phyloP scores from a whole-genome alignment of 1,284 basidiomycete species.

The Schizophyllum commune region DNA sequence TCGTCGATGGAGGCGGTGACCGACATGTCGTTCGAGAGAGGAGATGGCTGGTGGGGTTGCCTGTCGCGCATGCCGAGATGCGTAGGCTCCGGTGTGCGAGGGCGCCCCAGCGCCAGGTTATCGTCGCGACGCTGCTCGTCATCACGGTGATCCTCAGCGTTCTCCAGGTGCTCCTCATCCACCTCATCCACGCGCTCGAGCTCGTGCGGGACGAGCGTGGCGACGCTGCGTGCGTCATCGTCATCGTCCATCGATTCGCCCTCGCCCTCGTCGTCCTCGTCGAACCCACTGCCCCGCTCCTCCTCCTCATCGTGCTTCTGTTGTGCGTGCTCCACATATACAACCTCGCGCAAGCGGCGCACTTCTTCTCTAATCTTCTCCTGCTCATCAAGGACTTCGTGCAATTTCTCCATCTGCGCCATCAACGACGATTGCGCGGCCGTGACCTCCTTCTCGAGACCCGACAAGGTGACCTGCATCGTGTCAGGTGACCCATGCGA shows the following conservation, averaged over 20 bases:
- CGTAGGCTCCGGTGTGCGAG: slow-evolving; percentile 69
- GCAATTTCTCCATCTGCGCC: slow-evolving; percentile 80
- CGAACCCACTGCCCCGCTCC: slow-evolving; percentile 6
- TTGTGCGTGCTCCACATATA: slow-evolving; percentile 32
- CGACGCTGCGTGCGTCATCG: slow-evolving; percentile 49
- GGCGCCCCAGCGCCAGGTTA: slow-evolving; percentile 46
- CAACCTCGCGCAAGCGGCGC: slow-evolving; percentile 57
- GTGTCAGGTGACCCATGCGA: background rate
- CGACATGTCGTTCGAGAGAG: slow-evolving; percentile 17
- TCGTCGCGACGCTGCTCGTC: slow-evolving; percentile 33
- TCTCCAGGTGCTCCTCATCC: slow-evolving; percentile 38
- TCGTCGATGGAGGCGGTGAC: slow-evolving; percentile 34
- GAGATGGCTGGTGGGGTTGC: slow-evolving; percentile 14
- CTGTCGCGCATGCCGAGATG: slow-evolving; percentile 52
- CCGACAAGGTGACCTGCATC: background rate
- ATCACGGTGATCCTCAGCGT: slow-evolving; percentile 19
- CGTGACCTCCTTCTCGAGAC: slow-evolving; percentile 65
- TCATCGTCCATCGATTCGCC: slow-evolving; percentile 44
- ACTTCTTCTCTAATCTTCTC: slow-evolving; percentile 83
- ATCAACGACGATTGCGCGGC: slow-evolving; percentile 82
- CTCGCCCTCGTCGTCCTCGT: slow-evolving; percentile 9
- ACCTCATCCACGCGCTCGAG: slow-evolving; percentile 72
- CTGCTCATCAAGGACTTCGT: slow-evolving; percentile 81
- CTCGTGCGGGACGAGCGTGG: slow-evolving; percentile 57
- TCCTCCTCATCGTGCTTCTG: background rate